phyloP scores from a whole-genome alignment of 2,329 filamentous ascomycete species.

The Monosporascus sp. region DNA sequence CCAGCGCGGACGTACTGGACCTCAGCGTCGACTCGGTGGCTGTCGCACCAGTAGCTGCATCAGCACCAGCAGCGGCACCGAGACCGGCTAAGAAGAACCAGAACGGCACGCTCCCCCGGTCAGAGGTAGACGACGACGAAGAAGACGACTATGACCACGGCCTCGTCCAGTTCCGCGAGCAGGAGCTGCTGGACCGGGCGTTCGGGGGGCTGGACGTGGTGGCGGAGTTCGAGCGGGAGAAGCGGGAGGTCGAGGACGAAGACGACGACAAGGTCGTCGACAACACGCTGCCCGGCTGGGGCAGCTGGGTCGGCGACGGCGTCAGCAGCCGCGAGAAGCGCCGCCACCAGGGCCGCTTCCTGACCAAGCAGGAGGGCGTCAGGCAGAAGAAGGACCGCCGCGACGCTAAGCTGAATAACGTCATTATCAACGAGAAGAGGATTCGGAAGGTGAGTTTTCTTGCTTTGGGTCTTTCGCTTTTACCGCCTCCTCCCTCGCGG shows the following conservation, averaged over 20 bases:
- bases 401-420: slow-evolving; percentile 74
- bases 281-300: slow-evolving; percentile 90
- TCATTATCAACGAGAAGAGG: slow-evolving; percentile 89
- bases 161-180: slow-evolving; percentile 52
- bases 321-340: slow-evolving; percentile 65
- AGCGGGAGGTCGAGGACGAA: slow-evolving; percentile 62
- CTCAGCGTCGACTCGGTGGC: slow-evolving; percentile 22
- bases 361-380: slow-evolving; percentile 66
- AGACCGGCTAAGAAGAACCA: slow-evolving; percentile 25
- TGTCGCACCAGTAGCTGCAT: slow-evolving; percentile 13
- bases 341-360: slow-evolving; percentile 55
- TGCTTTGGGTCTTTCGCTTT: too few relatives aligned
- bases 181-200: slow-evolving; percentile 69
- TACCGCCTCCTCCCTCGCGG: too few relatives aligned
- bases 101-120: slow-evolving; percentile 5
- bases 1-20: slow-evolving; percentile 21
- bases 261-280: slow-evolving; percentile 81
- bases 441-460: slow-evolving; percentile 66
- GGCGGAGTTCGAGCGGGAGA: slow-evolving; percentile 75
- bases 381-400: slow-evolving; percentile 67
- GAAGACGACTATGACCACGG: slow-evolving; percentile 45
- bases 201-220: slow-evolving; percentile 87
- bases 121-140: slow-evolving; percentile 22
- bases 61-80: slow-evolving; percentile 13
- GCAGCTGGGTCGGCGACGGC: slow-evolving; percentile 82